Evolutionary conservation across 2,329 filamentous ascomycete species (phyloP).

Genomic region (Alternaria consortialis): DNA sequence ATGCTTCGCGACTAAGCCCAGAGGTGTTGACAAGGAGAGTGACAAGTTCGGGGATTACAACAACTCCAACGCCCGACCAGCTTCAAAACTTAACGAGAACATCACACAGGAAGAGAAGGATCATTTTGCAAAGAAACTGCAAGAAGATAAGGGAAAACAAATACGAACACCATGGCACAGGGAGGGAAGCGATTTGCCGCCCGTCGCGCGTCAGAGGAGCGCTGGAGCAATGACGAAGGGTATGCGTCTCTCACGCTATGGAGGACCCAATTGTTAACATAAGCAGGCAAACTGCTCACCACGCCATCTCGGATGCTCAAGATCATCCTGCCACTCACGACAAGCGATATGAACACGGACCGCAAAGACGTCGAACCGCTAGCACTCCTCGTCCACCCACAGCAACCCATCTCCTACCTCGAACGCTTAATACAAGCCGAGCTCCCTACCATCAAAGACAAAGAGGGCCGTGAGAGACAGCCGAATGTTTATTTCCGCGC

Average conservation of each 20-base stretch:
- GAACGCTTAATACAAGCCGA: constrained; percentile 90
- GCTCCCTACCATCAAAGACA: constrained; percentile 71
- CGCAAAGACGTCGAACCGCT: constrained; percentile 81
- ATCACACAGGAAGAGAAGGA: constrained; percentile 57
- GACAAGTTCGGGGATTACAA: constrained; percentile 34
- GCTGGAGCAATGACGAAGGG: constrained; percentile 72
- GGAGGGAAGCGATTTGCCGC: constrained; percentile 67
- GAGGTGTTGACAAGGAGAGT: constrained; percentile 16
- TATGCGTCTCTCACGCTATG: constrained; percentile 33
- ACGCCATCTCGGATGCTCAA: constrained; percentile 84
- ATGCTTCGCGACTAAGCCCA: background rate
- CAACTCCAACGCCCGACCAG: constrained; percentile 49
- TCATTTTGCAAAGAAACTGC: constrained; percentile 55
- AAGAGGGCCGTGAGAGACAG: constrained; percentile 71
- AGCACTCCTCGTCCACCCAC: constrained; percentile 84
- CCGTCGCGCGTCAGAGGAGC: constrained; percentile 60
- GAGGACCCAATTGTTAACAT: constrained; percentile 13
- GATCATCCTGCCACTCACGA: constrained; percentile 78
- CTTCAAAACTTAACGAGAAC: constrained; percentile 54
- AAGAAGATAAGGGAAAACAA: constrained; percentile 63
- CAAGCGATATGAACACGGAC: constrained; percentile 65
- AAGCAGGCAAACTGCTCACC: constrained; percentile 75
- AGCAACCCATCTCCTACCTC: constrained; percentile 90
- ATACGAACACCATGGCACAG: constrained; percentile 72
- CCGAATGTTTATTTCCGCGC: constrained; percentile 82